A percentile compares a stretch with the other conserved stretches of the same genome.
Conservation (phyloP, 495 filamentous ascomycete species). For the Neurospora sp. region DNA sequence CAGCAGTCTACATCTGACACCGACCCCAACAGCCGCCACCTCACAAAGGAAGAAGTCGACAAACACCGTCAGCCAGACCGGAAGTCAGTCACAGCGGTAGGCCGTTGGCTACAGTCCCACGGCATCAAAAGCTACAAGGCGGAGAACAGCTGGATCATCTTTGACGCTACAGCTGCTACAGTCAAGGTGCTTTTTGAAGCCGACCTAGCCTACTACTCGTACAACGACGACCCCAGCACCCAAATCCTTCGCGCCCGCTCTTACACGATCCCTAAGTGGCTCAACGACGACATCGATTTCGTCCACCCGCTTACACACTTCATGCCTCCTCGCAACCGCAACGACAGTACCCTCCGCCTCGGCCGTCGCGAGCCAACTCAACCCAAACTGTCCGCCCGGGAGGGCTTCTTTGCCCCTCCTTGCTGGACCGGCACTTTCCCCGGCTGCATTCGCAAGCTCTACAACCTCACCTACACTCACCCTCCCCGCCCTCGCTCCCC, state of each 20-base stretch:
- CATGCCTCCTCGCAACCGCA: slow-evolving; percentile 22
- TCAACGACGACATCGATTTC: slow-evolving; percentile 32
- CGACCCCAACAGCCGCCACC: slow-evolving; percentile 18
- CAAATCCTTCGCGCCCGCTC: slow-evolving; percentile 23
- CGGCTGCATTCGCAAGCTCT: slow-evolving; percentile 28
- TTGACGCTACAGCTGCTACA: slow-evolving; percentile 22
- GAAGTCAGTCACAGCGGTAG: slow-evolving; percentile 13
- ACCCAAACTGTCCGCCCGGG: background rate
- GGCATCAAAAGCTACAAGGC: slow-evolving; percentile 17
- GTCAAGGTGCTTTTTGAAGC: slow-evolving; percentile 30
- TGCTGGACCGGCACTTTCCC: slow-evolving; percentile 24
- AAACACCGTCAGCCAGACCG: slow-evolving; percentile 17
- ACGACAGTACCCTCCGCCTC: background rate
- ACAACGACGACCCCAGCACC: slow-evolving; percentile 8
- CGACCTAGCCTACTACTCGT: slow-evolving; percentile 25
- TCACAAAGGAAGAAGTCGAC: slow-evolving; percentile 21
- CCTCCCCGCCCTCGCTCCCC: background rate
- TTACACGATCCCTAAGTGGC: slow-evolving; percentile 38
- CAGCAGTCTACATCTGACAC: slow-evolving; percentile 12
- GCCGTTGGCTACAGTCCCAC: slow-evolving; percentile 25
- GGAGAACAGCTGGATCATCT: slow-evolving; percentile 21
- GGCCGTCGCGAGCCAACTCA: background rate
- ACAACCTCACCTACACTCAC: slow-evolving; percentile 29
- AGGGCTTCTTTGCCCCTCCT: slow-evolving; percentile 7
- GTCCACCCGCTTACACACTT: slow-evolving; percentile 34